Conservation (phyloP, 1,284 basidiomycete genomes). For the Pascua guehoae region DNA sequence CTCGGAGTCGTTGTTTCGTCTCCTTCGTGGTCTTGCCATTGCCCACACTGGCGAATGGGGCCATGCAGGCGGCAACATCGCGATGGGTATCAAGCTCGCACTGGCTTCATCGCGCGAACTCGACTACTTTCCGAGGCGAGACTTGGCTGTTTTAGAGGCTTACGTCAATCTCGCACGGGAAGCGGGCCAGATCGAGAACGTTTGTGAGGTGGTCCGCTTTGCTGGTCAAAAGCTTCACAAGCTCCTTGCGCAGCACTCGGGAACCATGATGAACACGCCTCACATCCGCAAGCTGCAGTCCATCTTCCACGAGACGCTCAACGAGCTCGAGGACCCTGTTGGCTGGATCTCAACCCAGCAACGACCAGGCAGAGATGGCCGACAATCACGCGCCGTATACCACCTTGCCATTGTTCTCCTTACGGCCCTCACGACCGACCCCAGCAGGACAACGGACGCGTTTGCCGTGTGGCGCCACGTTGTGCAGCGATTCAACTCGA, state of each 20-base stretch:
- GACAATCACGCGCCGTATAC: conserved; percentile 2
- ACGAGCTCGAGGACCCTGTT: conserved; percentile 3
- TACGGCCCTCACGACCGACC: not conserved
- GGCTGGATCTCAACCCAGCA: conserved; percentile 1
- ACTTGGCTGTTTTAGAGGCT: not conserved
- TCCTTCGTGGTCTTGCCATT: conserved; percentile 3
- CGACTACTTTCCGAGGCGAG: not conserved
- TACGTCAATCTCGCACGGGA: conserved; percentile 5
- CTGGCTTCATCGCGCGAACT: not conserved
- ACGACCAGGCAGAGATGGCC: not conserved
- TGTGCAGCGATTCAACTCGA: conserved; percentile 10
- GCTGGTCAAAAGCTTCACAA: conserved; percentile 4
- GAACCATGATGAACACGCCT: not conserved
- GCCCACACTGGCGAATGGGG: conserved; percentile 8
- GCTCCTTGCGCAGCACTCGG: conserved; percentile 3
- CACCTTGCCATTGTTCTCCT: conserved; percentile 4
- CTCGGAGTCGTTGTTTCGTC: not conserved
- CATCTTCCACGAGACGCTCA: conserved; percentile 5
- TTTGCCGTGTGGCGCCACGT: conserved; percentile 8
- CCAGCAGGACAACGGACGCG: not conserved
- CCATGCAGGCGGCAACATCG: not conserved
- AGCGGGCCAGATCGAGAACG: not conserved
- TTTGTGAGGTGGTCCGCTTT: conserved; percentile 1
- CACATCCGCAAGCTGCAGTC: not conserved
- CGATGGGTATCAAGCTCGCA: conserved; percentile 1